These are phyloP conservation scores for Heterobasidion occidentale DNA, from an alignment of 1,284 basidiomycete genomes.

Conservation along the genomic window DNA sequence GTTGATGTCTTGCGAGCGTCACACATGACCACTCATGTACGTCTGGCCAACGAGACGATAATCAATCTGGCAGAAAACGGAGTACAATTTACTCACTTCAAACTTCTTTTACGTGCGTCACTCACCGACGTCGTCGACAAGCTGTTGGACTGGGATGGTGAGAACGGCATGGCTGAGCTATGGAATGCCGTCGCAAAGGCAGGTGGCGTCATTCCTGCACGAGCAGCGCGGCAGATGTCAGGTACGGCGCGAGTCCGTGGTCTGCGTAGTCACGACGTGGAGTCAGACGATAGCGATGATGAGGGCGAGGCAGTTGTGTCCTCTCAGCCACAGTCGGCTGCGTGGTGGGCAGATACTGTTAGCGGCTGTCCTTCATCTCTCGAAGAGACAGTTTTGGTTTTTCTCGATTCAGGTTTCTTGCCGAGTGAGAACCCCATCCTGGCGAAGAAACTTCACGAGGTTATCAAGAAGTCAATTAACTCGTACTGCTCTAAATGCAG, in stretches of 20 bases:
- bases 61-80: constrained; percentile 39
- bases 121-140: constrained; percentile 17
- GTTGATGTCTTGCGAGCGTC: constrained; percentile 32
- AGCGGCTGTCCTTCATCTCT: constrained; percentile 33
- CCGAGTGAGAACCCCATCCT: constrained; percentile 26
- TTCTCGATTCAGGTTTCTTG: constrained; percentile 31
- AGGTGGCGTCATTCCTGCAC: constrained; percentile 22
- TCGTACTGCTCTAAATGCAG: constrained; percentile 16
- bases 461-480: constrained; percentile 23
- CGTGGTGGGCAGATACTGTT: constrained; percentile 29
- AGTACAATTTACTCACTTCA: constrained; percentile 23
- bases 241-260: constrained; percentile 23
- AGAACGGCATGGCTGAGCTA: constrained; percentile 19
- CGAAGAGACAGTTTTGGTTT: constrained; percentile 29
- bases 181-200: constrained; percentile 24
- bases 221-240: constrained; percentile 20
- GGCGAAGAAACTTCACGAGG: constrained; percentile 24
- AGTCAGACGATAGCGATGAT: constrained; percentile 14
- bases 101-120: constrained; percentile 16
- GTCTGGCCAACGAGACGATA: constrained; percentile 34
- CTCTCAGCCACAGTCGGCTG: constrained; percentile 10
- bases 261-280: constrained; percentile 12
- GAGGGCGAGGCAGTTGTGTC: constrained; percentile 8
- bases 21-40: constrained; percentile 24
- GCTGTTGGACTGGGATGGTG: constrained; percentile 20